Conservation (phyloP, 2,329 filamentous ascomycete genomes). For the Sarocladium oryzae region DNA sequence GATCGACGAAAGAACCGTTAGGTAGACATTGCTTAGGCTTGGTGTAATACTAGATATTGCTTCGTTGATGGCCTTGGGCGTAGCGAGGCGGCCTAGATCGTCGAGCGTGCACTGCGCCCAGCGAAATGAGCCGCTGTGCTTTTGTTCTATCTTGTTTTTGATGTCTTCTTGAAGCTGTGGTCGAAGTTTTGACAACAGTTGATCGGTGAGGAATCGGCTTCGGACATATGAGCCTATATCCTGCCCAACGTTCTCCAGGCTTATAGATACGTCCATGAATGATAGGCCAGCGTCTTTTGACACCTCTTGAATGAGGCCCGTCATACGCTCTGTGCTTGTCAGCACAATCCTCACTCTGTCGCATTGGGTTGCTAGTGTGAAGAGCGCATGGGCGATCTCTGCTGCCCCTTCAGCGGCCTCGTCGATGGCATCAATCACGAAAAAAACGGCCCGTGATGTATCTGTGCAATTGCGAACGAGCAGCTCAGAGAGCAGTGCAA, state of each 20-base stretch:
- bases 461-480: background rate
- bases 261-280: background rate
- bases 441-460: background rate
- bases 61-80: slow-evolving; percentile 8
- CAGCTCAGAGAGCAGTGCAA: slow-evolving; percentile 1
- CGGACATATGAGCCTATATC: slow-evolving; percentile 8
- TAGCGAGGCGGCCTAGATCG: background rate
- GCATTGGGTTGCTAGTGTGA: background rate
- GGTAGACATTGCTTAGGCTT: slow-evolving; percentile 8
- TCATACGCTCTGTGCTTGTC: background rate
- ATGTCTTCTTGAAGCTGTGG: slow-evolving; percentile 1
- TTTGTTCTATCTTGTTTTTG: background rate
- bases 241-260: background rate
- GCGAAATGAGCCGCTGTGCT: slow-evolving; percentile 10
- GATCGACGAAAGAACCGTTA: slow-evolving; percentile 1
- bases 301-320: background rate
- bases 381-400: background rate
- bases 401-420: background rate
- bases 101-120: slow-evolving; percentile 10
- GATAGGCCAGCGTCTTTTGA: background rate
- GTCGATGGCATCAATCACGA: background rate
- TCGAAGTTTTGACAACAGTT: slow-evolving; percentile 4
- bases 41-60: slow-evolving; percentile 8
- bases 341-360: background rate
- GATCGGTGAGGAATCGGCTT: background rate